These are phyloP conservation scores for Sphaceloma murrayae DNA, from an alignment of 2,329 filamentous ascomycete genomes.

Conservation along the genomic window DNA sequence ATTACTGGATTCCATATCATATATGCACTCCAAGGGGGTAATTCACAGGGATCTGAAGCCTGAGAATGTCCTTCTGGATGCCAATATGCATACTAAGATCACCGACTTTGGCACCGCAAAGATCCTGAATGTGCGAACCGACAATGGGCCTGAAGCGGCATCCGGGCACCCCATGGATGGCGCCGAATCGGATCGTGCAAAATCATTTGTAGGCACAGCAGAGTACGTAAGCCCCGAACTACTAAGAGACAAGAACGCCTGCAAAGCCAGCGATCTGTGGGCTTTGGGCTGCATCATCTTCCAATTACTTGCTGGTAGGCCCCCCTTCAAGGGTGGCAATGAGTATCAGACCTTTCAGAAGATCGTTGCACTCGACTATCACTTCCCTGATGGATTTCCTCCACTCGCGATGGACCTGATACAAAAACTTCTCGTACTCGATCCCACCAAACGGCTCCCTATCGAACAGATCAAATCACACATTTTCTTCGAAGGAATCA, in stretches of 20 bases:
- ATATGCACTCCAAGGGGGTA: constrained; percentile 93
- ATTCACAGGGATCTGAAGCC: constrained; percentile 96
- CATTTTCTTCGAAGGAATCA: constrained; percentile 81
- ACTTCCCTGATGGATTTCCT: constrained; percentile 84
- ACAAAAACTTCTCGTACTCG: constrained; percentile 79
- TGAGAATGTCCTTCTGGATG: constrained; percentile 90
- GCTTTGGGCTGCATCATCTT: constrained; percentile 98
- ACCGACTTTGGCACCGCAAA: constrained; percentile 99
- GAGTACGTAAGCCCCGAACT: constrained; percentile 97
- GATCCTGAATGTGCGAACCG: constrained; percentile 53
- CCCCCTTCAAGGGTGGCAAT: constrained; percentile 90
- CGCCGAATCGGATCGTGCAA: constrained; percentile 62
- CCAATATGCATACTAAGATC: constrained; percentile 96
- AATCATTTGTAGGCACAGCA: constrained; percentile 93
- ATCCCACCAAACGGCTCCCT: constrained; percentile 72
- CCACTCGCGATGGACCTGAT: constrained; percentile 77
- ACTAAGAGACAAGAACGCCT: constrained; percentile 92
- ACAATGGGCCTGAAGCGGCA: constrained; percentile 26
- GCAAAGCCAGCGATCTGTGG: constrained; percentile 96
- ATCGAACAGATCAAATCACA: constrained; percentile 97
- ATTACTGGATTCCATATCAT: constrained; percentile 90
- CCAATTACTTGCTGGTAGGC: constrained; percentile 87
- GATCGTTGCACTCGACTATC: constrained; percentile 88
- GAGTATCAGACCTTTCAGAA: constrained; percentile 98
- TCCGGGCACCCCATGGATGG: constrained; percentile 45